These are phyloP conservation scores for Colletotrichum theobromicola DNA, from an alignment of 2,329 filamentous ascomycete genomes.

Conservation along the genomic window DNA sequence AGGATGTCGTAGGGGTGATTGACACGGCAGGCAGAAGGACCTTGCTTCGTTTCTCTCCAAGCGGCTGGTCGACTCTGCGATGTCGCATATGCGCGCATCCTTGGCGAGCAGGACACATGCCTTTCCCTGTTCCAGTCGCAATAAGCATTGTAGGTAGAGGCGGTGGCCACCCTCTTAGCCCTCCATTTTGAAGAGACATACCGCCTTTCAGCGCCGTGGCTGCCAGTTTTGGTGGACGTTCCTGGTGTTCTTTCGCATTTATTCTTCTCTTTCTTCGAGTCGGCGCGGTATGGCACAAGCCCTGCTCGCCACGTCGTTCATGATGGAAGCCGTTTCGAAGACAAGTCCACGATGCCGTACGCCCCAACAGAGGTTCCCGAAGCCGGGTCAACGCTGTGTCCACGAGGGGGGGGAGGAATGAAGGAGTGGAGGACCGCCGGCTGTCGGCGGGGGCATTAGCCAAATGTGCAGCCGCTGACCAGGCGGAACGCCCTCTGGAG, in stretches of 20 bases:
- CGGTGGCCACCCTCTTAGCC: neutral
- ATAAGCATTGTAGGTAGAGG: neutral
- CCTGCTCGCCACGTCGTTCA: neutral
- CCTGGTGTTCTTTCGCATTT: neutral
- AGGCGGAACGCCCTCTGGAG: neutral
- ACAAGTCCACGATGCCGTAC: neutral
- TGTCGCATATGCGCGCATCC: neutral
- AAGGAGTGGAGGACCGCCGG: neutral
- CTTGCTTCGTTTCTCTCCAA: neutral
- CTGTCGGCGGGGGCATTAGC: neutral
- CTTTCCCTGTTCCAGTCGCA: neutral
- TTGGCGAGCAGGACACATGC: neutral
- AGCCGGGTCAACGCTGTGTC: neutral
- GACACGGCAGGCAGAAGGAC: neutral
- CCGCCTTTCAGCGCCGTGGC: neutral
- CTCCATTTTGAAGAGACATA: neutral
- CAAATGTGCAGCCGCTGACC: neutral
- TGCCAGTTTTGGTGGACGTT: neutral
- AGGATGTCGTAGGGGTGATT: neutral
- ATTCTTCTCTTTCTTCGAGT: neutral
- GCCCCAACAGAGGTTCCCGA: neutral
- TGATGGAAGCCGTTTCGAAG: neutral
- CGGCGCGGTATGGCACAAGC: neutral
- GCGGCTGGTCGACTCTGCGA: neutral
- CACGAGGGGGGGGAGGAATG: neutral